phyloP scores from a whole-genome alignment of 441 rosid genomes.

The Pelargonium australe region DNA sequence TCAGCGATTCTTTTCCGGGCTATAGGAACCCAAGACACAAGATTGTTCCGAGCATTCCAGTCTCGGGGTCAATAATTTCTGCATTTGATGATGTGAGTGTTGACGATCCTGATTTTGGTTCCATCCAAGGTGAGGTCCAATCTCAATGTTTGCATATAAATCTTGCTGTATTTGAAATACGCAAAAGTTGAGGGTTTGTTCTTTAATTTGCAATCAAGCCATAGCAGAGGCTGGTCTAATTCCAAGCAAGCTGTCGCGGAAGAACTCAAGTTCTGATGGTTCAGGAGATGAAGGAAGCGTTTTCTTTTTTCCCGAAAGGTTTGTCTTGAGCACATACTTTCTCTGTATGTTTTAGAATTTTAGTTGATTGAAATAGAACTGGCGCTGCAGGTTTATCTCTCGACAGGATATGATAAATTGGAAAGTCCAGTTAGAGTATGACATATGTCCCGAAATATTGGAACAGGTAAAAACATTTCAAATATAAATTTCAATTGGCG shows the following conservation, averaged over 20 bases:
- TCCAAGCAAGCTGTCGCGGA: slow-evolving; percentile 48
- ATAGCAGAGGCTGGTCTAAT: slow-evolving; percentile 80
- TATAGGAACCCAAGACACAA: slow-evolving; percentile 62
- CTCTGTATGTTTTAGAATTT: neutral
- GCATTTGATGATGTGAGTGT: slow-evolving; percentile 74
- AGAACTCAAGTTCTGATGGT: slow-evolving; percentile 25
- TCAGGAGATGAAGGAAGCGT: slow-evolving; percentile 25
- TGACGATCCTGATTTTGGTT: slow-evolving; percentile 58
- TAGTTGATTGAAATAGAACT: slow-evolving; percentile 9
- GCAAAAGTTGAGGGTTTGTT: slow-evolving; percentile 9
- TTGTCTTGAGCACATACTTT: slow-evolving; percentile 9
- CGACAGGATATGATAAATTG: slow-evolving; percentile 67
- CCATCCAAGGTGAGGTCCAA: slow-evolving; percentile 54
- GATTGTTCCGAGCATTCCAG: slow-evolving; percentile 51
- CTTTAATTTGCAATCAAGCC: slow-evolving; percentile 37
- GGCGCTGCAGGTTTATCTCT: slow-evolving; percentile 56
- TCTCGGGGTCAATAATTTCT: slow-evolving; percentile 47
- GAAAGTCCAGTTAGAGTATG: slow-evolving; percentile 80
- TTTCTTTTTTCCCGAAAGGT: slow-evolving; percentile 66
- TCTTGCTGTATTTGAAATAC: neutral
- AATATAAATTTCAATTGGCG: slow-evolving; percentile 12
- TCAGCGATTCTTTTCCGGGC: slow-evolving; percentile 14
- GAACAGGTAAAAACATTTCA: slow-evolving; percentile 53
- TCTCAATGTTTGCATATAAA: slow-evolving; percentile 12
- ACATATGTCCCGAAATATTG: slow-evolving; percentile 33